phyloP scores from a whole-genome alignment of 1,284 basidiomycete species.

The Ceratobasidium sp. region DNA sequence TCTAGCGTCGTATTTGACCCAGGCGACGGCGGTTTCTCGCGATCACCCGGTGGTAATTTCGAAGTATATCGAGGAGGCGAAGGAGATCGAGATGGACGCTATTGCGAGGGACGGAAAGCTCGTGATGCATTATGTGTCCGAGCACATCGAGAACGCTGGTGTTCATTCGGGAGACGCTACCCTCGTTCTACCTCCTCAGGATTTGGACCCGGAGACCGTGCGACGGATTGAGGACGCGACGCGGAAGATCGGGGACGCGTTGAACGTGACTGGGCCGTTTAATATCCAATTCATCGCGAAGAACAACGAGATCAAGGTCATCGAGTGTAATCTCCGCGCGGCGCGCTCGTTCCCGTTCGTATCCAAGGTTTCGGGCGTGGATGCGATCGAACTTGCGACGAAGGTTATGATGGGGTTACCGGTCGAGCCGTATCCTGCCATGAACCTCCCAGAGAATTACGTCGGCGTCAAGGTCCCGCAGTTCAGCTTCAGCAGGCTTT shows the following conservation, averaged over 20 bases:
- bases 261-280: slow-evolving; percentile 98
- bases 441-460: slow-evolving; percentile 89
- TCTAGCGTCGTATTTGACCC: slow-evolving; percentile 90
- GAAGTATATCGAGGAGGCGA: slow-evolving; percentile 99
- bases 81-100: slow-evolving; percentile 99
- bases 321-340: slow-evolving; percentile 98
- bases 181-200: slow-evolving; percentile 97
- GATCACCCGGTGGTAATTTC: slow-evolving; percentile 99
- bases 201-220: slow-evolving; percentile 96
- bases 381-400: slow-evolving; percentile 98
- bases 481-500: slow-evolving; percentile 96
- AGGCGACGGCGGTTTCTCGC: slow-evolving; percentile 96
- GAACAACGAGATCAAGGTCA: slow-evolving; percentile 99
- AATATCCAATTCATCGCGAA: slow-evolving; percentile 99
- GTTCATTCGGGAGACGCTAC: slow-evolving; percentile 99
- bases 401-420: slow-evolving; percentile 96
- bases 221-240: slow-evolving; percentile 97
- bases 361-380: slow-evolving; percentile 96
- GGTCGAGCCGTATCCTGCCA: slow-evolving; percentile 91
- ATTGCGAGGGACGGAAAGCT: slow-evolving; percentile 97
- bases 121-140: slow-evolving; percentile 99
- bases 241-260: slow-evolving; percentile 96
- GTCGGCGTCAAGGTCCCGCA: slow-evolving; percentile 99
- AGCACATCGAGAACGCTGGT: slow-evolving; percentile 99
- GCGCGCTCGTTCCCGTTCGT: slow-evolving; percentile 99